Evolutionary conservation across 352 stramenopile species (phyloP), one percentile per base, ranked within the genome.

Genomic region (Phytopythium ostracodes): DNA sequence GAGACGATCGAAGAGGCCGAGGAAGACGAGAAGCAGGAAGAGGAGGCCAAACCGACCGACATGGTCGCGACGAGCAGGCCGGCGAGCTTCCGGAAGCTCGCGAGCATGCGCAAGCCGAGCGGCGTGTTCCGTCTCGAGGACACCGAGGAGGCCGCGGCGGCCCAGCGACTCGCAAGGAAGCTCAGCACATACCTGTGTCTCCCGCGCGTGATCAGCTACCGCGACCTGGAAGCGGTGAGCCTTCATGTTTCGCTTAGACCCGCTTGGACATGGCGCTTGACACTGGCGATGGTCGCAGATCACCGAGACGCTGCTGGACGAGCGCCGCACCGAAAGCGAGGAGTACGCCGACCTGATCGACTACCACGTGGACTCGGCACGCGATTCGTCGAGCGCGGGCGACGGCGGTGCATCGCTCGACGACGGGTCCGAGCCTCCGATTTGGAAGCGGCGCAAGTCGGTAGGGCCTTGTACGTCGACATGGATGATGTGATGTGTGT

Each of bases 321-420:
- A 89, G n/a, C 71, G 72, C 0, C 70, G 77, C 12, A 63, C 76
- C 11, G 64, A 83, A 20, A 54, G 63, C 17, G 80, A 88, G 2
- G 80, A 89, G 47, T 91, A 89, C 31, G 76, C 63, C 14, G 54
- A 89, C 47, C 57, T 91, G 29, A 89, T 89, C 64, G 82, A 91
- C 53, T 84, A 65, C 29, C 78, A 91, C 38, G 67, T 91, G 10
- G 78, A 89, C 42, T 89, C 81, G 31, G 76, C 81, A 12, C 71
- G 81, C 7, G 72, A 76, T 17, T 72, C 56, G 64, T 79, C 27
- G 49, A 66, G 33, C 60, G 64, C 43, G 18, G 71, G 46, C 0
- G 62, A 67, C 42, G 4, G 42, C 12, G 38, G 33, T 0, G 15
- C 15, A 0, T 15, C 33, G 9, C 52, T 58, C 54, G 22, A 63